A percentile compares a stretch with the other conserved stretches of the same genome.
Evolutionary conservation across 331 rosid species (phyloP).

Genomic region (Acacia pycnantha): DNA sequence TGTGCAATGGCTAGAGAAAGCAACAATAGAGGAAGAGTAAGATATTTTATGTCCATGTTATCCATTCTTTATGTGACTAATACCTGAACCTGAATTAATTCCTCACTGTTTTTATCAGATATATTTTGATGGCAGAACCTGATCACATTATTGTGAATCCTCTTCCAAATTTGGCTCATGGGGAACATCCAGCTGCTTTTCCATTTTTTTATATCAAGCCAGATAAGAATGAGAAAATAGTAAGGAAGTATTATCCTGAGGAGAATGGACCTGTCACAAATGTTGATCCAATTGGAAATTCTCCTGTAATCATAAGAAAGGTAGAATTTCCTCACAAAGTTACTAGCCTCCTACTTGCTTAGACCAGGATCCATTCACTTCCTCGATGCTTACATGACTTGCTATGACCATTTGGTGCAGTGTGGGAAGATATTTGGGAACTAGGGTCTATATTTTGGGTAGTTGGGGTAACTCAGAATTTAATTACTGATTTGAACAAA

Average conservation of each 20-base stretch:
- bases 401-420: neutral
- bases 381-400: conserved; percentile 3
- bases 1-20: conserved; percentile 77
- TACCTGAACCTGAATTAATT: neutral
- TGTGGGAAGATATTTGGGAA: neutral
- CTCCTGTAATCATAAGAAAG: conserved; percentile 68
- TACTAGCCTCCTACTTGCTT: conserved; percentile 1
- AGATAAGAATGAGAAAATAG: conserved; percentile 46
- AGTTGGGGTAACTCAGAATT: neutral
- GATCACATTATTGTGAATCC: conserved; percentile 67
- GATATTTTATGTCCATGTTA: conserved; percentile 20
- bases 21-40: conserved; percentile 70
- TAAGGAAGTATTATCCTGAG: conserved; percentile 65
- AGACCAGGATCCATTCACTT: neutral
- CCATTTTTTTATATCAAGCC: conserved; percentile 62
- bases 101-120: conserved; percentile 30
- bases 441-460: neutral
- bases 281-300: conserved; percentile 76
- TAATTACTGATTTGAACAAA: neutral
- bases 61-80: neutral
- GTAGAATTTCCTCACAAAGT: conserved; percentile 31
- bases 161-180: conserved; percentile 64
- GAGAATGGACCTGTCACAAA: conserved; percentile 62
- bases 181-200: conserved; percentile 39
- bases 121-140: conserved; percentile 77